Evolutionary conservation across 805 yeast species (phyloP), one percentile per base, ranked within the genome.

Genomic region (Nakazawaea holstii): DNA sequence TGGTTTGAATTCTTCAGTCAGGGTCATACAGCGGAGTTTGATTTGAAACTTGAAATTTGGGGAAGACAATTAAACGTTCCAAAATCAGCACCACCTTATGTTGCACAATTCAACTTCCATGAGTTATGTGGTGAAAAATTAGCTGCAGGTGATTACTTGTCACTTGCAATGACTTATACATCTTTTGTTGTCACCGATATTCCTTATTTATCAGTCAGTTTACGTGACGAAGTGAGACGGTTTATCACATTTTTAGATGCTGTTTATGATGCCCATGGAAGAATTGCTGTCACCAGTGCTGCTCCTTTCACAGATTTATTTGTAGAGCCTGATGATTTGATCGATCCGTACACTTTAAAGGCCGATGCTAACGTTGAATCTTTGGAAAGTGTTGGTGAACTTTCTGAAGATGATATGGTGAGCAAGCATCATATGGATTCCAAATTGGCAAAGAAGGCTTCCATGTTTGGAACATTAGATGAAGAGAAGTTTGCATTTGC

Each of bases 401-500:
- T 62, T 8, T 69, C 65, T 14, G 64, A 59, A 33, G 87, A 82
- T 56, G 82, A 77, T 24, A 65, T 87, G 62, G 87, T 85, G 20
- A 74, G 73, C n/a, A 75, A 82, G 50, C 89, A 87, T 63, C 95
- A 94, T 0, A 84, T 87, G 53, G 86, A 84, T 54, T 76, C 80
- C 51, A 80, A 80, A 52, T 70, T 85, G 49, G 91, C 88, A 9
- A 76, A 79, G 55, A 79, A 80, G 59, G 86, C 90, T 1, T 60
- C 80, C 55, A 77, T 87, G 77, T 92, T 94, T 68, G 87, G 87
- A 42, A 59, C 53, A 6, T 76, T 94, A 36, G 98, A 90, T 65
- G 99, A 92, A 65, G 99, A 92, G 67, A 79, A 84, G 63, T 94
- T 92, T 69, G 99, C 99, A 17, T 92, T 92, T 72, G 96, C 97